Evolutionary conservation across 2,329 filamentous ascomycete species (phyloP), one percentile per base, ranked within the genome.

Genomic region (Trichophyton schoenleinii): DNA sequence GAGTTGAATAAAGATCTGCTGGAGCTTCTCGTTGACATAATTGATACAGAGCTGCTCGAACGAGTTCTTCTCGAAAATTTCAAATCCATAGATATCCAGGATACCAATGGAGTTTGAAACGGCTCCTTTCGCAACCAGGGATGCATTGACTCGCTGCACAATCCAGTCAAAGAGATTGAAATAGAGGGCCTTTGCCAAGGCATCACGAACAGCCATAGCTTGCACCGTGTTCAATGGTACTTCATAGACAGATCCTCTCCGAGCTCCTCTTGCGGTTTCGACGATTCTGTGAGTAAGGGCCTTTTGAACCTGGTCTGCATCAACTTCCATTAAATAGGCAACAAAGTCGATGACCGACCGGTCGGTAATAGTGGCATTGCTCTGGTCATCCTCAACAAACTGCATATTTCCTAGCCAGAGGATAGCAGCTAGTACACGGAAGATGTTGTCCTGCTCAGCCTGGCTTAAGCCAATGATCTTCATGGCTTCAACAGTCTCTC

Each of bases 31-130:
- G 75, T 99, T 99, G 71, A 97, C 95, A 71, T 97, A 99, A 79
- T 99, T 99, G 81, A 99, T 99, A 77, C 94, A 99, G 6, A 99
- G 83, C 75, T 99, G 94, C 74, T 99, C 94, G 70, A 99, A 99
- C 66, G 89, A 96, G 78, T 99, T 99, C 78, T 92, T 94, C 73
- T 99, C 94, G 67, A 99, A 99, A 67, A 99, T 99, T 72, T 99
- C 94, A 70, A 99, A 99, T 1, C 94, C 94, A 73, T 99, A 99
- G 67, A 99, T 99, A 80, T 99, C 94, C 67, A 99, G 81, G 71
- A 99, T 97, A 71, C 94, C 94, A 67, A 99, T 94, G 2, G 89
- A 89, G 73, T 96, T 94, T 48, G 84, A 78, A 2, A 91, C 83
- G 0, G 83, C 77, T 57, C 89, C 87, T 64, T 86, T 83, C 20